phyloP scores from a whole-genome alignment of 176 grass and related monocot species.

The Zizania latifolia region DNA sequence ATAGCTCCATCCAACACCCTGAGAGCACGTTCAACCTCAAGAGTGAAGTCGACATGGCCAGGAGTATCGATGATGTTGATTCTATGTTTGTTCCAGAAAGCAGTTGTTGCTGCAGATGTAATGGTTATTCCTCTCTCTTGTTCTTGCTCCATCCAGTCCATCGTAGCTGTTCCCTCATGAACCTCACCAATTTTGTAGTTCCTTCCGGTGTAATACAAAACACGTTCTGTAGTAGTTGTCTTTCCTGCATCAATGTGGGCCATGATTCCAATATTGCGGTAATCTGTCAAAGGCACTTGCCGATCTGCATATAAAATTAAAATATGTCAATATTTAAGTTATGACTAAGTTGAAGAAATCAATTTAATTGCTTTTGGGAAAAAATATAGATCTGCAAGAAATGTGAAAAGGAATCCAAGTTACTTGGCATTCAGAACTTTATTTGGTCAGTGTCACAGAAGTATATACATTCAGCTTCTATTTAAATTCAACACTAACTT shows the following conservation, averaged over 20 bases:
- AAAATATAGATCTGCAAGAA: background rate
- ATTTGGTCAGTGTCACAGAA: background rate
- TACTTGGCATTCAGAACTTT: conserved; percentile 2
- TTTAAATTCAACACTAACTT: background rate
- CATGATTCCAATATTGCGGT: conserved; percentile 99
- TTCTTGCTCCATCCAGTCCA: conserved; percentile 99
- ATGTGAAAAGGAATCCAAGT: background rate
- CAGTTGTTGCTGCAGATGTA: conserved; percentile 94
- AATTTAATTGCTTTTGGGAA: background rate
- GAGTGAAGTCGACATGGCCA: conserved; percentile 96
- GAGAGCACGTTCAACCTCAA: conserved; percentile 95
- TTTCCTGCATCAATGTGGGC: conserved; percentile 98
- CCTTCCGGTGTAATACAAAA: conserved; percentile 92
- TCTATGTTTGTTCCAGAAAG: conserved; percentile 95
- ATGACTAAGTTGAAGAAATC: background rate
- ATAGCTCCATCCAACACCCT: conserved; percentile 94
- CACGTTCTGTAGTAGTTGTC: conserved; percentile 92
- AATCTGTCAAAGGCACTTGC: conserved; percentile 64
- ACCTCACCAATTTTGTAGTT: conserved; percentile 99
- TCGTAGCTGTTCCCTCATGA: conserved; percentile 91
- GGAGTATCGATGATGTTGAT: conserved; percentile 99
- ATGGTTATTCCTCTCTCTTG: conserved; percentile 97
- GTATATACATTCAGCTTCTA: background rate
- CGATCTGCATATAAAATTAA: conserved; percentile 34
- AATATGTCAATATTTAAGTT: conserved; percentile 15